Percentiles rank a stretch among this genome's conserved stretches.
Conservation (phyloP, 768 basidiomycete species). For the Tricholoma saponaceum region DNA sequence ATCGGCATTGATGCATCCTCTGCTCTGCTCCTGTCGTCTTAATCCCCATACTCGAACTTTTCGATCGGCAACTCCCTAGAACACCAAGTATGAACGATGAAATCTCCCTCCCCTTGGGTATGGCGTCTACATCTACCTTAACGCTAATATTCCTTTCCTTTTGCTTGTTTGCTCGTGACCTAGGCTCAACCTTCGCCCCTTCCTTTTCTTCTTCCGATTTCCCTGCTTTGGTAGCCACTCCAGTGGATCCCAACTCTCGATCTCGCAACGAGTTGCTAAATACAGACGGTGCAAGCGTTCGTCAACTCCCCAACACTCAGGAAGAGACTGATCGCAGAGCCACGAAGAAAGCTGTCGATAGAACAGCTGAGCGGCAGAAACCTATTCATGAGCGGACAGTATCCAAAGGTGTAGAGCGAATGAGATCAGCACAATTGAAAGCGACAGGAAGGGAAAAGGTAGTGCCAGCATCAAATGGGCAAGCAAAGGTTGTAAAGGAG, state of each 20-base stretch:
- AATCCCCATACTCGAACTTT: conserved; percentile 27
- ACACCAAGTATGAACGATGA: conserved; percentile 24
- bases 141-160: conserved; percentile 46
- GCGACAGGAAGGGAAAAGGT: conserved; percentile 48
- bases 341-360: conserved; percentile 62
- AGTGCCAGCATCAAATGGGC: conserved; percentile 32
- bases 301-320: conserved; percentile 34
- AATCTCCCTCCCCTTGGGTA: conserved; percentile 42
- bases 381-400: conserved; percentile 56
- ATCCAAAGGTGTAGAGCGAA: conserved; percentile 50
- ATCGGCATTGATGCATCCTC: conserved; percentile 60
- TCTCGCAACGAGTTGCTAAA: conserved; percentile 25
- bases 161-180: conserved; percentile 32
- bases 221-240: conserved; percentile 54
- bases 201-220: conserved; percentile 70
- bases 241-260: conserved; percentile 25
- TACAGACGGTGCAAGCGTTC: conserved; percentile 22
- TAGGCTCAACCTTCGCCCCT: conserved; percentile 46
- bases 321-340: conserved; percentile 61
- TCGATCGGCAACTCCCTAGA: conserved; percentile 30
- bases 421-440: conserved; percentile 50
- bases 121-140: conserved; percentile 46
- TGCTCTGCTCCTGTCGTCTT: conserved; percentile 32
- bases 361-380: conserved; percentile 57
- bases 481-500: conserved; percentile 25